These are phyloP conservation scores for Globisporangium apiculatum DNA, from an alignment of 352 stramenopile genomes.

Conservation along the genomic window DNA sequence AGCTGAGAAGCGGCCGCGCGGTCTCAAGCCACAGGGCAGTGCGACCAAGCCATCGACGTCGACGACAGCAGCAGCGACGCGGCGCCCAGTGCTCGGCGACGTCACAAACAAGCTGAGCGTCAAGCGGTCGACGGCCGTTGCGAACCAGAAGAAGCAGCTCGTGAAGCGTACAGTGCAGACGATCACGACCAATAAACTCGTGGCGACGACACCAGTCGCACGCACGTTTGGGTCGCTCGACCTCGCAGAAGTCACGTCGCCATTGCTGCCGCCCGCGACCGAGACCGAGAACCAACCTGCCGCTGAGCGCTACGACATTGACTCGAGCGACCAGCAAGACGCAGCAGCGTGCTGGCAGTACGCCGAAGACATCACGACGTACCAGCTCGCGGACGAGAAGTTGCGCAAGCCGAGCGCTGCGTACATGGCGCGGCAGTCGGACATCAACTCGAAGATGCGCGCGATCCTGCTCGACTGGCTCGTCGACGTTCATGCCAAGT, in stretches of 20 bases:
- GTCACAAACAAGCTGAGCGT: slow-evolving; percentile 73
- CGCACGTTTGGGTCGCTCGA: slow-evolving; percentile 32
- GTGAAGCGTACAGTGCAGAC: slow-evolving; percentile 30
- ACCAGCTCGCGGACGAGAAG: slow-evolving; percentile 71
- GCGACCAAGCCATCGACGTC: slow-evolving; percentile 10
- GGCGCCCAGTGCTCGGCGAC: slow-evolving; percentile 49
- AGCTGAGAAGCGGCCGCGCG: slow-evolving; percentile 51
- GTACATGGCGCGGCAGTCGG: slow-evolving; percentile 88
- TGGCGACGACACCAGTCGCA: slow-evolving; percentile 23
- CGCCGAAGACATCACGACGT: slow-evolving; percentile 75
- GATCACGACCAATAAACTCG: slow-evolving; percentile 11
- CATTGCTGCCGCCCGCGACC: slow-evolving; percentile 12
- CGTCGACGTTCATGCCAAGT: slow-evolving; percentile 88
- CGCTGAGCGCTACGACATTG: slow-evolving; percentile 54
- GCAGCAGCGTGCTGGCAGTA: slow-evolving; percentile 69
- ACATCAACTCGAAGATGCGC: slow-evolving; percentile 99
- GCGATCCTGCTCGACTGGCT: slow-evolving; percentile 99
- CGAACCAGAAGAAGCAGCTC: slow-evolving; percentile 41
- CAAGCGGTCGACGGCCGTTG: slow-evolving; percentile 42
- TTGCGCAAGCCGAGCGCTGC: slow-evolving; percentile 45
- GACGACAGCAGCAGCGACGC: slow-evolving; percentile 7
- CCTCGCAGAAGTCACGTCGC: slow-evolving; percentile 21
- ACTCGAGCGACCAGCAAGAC: slow-evolving; percentile 63
- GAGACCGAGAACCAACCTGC: slow-evolving; percentile 1
- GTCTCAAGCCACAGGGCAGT: slow-evolving; percentile 29